Conservation (phyloP, 2,329 filamentous ascomycete genomes). For the Cladosporium halotolerans region DNA sequence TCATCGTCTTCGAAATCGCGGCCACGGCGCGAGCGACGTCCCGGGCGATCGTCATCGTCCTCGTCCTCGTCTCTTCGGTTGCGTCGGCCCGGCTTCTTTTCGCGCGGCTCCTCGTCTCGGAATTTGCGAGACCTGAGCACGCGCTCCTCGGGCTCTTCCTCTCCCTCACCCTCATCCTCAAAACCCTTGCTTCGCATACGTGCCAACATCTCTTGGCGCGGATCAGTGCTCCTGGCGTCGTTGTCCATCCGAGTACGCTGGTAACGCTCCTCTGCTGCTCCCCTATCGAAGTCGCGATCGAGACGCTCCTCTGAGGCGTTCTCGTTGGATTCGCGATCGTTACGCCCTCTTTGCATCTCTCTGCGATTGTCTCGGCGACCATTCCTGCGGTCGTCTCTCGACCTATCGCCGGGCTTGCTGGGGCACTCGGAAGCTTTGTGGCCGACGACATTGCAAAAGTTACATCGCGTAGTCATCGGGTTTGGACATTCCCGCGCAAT, state of each 20-base stretch:
- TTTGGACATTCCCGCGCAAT: constrained; percentile 17
- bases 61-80: constrained; percentile 22
- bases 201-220: constrained; percentile 1
- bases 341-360: no score
- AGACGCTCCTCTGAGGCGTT: no score
- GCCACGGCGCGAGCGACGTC: constrained; percentile 16
- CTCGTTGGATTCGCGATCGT: no score
- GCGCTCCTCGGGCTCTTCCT: constrained; percentile 16
- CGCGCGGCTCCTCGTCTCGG: constrained; percentile 12
- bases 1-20: constrained; percentile 12
- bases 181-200: constrained; percentile 9
- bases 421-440: constrained; percentile 11
- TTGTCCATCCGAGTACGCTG: neutral
- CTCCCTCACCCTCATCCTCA: constrained; percentile 13
- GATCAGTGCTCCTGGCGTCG: neutral
- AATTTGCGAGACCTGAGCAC: constrained; percentile 17
- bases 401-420: neutral
- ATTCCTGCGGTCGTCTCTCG: neutral
- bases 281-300: neutral
- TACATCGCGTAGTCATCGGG: constrained; percentile 2
- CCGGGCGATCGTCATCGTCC: constrained; percentile 22
- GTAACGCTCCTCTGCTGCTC: neutral
- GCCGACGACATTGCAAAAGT: constrained; percentile 6
- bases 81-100: constrained; percentile 13
- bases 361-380: neutral